These are phyloP conservation scores for Bremia lactucae DNA, from an alignment of 352 stramenopile genomes.

Conservation along the genomic window DNA sequence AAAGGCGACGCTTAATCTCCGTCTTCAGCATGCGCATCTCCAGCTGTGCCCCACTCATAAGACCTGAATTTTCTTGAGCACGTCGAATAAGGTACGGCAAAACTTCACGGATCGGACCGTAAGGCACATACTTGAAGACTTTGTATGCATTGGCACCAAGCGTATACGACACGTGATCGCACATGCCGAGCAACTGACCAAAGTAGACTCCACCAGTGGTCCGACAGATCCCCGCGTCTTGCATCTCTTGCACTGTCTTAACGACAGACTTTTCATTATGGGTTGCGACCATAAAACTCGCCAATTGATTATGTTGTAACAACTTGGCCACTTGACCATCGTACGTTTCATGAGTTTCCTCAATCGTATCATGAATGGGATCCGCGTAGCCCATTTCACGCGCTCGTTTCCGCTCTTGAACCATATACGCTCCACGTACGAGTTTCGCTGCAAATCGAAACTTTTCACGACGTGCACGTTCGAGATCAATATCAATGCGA, in stretches of 20 bases:
- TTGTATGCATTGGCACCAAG: constrained; percentile 88
- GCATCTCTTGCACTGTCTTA: constrained; percentile 88
- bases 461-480: constrained; percentile 82
- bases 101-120: constrained; percentile 92
- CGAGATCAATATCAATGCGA: constrained; percentile 87
- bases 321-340: constrained; percentile 86
- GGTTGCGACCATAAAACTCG: constrained; percentile 95
- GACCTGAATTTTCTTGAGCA: constrained; percentile 92
- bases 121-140: constrained; percentile 97
- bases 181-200: constrained; percentile 96
- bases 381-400: constrained; percentile 63
- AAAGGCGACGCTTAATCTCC: constrained; percentile 55
- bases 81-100: constrained; percentile 95
- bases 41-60: constrained; percentile 78
- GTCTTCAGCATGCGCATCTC: constrained; percentile 60
- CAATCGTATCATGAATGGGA: constrained; percentile 90
- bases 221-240: constrained; percentile 77
- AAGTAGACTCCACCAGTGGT: constrained; percentile 86
- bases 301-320: constrained; percentile 72
- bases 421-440: constrained; percentile 97
- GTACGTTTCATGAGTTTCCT: constrained; percentile 93
- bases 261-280: constrained; percentile 95
- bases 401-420: constrained; percentile 89
- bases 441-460: constrained; percentile 96
- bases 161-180: constrained; percentile 94